Evolutionary conservation across 2,329 filamentous ascomycete genomes (phyloP).

Genomic region (Alternaria sp.): DNA sequence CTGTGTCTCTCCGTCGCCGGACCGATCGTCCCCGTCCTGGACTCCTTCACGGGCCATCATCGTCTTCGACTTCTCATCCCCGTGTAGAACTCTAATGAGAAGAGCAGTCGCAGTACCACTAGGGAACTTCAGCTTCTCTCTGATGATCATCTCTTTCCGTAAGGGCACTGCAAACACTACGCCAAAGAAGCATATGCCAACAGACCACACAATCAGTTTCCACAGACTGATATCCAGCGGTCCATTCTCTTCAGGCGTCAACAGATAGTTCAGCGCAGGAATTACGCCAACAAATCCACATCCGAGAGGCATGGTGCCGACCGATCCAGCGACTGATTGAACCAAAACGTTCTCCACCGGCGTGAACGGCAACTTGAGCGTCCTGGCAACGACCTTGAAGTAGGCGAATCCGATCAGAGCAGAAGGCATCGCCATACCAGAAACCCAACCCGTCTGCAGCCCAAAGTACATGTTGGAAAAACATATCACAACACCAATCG

Average conservation of each 20-base stretch:
- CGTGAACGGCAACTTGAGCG: slow-evolving; percentile 81
- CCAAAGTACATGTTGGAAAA: slow-evolving; percentile 99
- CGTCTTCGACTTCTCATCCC: slow-evolving; percentile 49
- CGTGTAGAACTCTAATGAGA: slow-evolving; percentile 89
- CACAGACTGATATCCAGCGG: slow-evolving; percentile 74
- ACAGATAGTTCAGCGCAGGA: slow-evolving; percentile 86
- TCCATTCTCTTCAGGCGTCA: slow-evolving; percentile 78
- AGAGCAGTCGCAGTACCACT: slow-evolving; percentile 95
- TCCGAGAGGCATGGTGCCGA: slow-evolving; percentile 95
- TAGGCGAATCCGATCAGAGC: slow-evolving; percentile 93
- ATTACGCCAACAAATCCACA: slow-evolving; percentile 96
- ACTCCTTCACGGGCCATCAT: slow-evolving; percentile 5
- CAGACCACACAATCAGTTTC: slow-evolving; percentile 85
- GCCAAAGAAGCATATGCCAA: slow-evolving; percentile 95
- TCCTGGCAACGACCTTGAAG: slow-evolving; percentile 78
- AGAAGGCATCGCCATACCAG: slow-evolving; percentile 95
- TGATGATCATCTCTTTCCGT: slow-evolving; percentile 87
- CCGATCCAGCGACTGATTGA: slow-evolving; percentile 92
- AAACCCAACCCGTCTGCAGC: slow-evolving; percentile 84
- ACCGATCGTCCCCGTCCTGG: slow-evolving; percentile 3
- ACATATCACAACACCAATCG: slow-evolving; percentile 88
- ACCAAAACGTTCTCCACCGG: slow-evolving; percentile 97
- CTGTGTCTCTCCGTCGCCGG: slow-evolving; percentile 36
- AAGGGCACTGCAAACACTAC: slow-evolving; percentile 95
- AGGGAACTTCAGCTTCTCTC: slow-evolving; percentile 91